phyloP scores from a whole-genome alignment of 495 filamentous ascomycete genomes.

The Penicillium herquei region DNA sequence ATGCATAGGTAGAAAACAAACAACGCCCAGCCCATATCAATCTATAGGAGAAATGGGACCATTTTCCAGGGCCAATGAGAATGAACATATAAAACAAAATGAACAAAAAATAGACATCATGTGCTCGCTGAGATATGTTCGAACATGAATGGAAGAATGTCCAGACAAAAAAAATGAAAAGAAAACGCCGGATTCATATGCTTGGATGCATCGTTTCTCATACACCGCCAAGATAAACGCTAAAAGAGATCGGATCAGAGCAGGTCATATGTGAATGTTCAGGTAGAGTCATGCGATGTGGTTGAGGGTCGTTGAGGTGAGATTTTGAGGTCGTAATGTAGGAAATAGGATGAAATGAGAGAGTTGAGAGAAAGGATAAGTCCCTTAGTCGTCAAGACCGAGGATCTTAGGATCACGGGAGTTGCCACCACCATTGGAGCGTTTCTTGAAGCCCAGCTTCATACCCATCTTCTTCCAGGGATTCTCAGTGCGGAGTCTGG shows the following conservation, averaged over 20 bases:
- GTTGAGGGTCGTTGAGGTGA: slow-evolving; percentile 11
- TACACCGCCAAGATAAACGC: slow-evolving; percentile 34
- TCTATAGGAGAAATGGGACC: slow-evolving; percentile 6
- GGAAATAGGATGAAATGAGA: too few relatives aligned
- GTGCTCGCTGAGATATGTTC: slow-evolving; percentile 11
- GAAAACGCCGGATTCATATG: slow-evolving; percentile 35
- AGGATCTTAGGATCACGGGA: slow-evolving; percentile 36
- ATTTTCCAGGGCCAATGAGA: not conserved
- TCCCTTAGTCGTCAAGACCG: slow-evolving; percentile 33
- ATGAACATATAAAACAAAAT: slow-evolving; percentile 8
- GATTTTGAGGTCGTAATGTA: not conserved
- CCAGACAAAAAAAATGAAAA: slow-evolving; percentile 19
- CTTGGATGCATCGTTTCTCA: slow-evolving; percentile 31
- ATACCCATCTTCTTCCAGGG: slow-evolving; percentile 85
- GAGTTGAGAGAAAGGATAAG: slow-evolving; percentile 1
- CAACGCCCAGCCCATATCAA: slow-evolving; percentile 8
- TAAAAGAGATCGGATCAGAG: slow-evolving; percentile 22
- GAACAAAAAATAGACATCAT: slow-evolving; percentile 2
- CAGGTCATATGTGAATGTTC: slow-evolving; percentile 17
- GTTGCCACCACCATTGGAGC: slow-evolving; percentile 36
- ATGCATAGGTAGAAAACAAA: not conserved
- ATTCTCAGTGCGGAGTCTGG: slow-evolving; percentile 55
- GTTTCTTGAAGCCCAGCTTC: slow-evolving; percentile 70
- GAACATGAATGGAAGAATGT: slow-evolving; percentile 2
- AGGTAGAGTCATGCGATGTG: slow-evolving; percentile 11